Base-by-base conservation (phyloP, 768 basidiomycete genomes). In the Leccinum rimulosum region DNA sequence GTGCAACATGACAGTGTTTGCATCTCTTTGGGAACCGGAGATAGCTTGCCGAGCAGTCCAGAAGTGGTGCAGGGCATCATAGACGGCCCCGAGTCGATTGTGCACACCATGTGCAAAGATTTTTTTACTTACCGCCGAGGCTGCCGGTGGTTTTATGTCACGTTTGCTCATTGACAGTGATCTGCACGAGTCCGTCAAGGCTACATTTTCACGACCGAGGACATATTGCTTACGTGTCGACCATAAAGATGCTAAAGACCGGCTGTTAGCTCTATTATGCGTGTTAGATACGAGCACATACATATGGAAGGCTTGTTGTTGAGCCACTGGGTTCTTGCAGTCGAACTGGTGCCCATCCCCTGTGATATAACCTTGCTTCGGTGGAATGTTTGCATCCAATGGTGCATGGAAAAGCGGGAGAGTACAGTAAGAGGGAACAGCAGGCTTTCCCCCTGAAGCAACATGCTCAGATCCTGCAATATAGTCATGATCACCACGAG, bases 41-140 rank as follows among this genome's bases (percentile, higher is more conserved):
- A 50, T 75, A 14, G 75, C 70, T 30, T 77, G 73, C 3, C 85
- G 77, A 3, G 86, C 77, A 1, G 69, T 62, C 84, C 82, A 87
- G 64, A 86, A 86, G 19, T 68, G 71, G 58, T 83, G 68, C 10
- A 86, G 61, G 1, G 84, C 76, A 4, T 82, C 76, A 31, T 79
- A 81, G 3, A 84, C 85, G 0, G 84, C 82, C 1, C 84, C 84
- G 10, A 84, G 74, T n/a, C 85, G 71, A 64, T 87, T 80, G 54
- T 81, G 70, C 54, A 45, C 19, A 22, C 54, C 54, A 47, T 35
- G 12, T 7, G 6, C 19, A 12, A 12, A n/a, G 28, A 55, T 47
- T 47, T 59, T 63, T 11, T 54, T 47, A 0, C 68, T 70, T 2
- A 63, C 73, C 3, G 81, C 76, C 0, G 81, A 76, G 35, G 68